Evolutionary conservation across 1,284 basidiomycete species (phyloP).

Genomic region (Inonotus obliquus): DNA sequence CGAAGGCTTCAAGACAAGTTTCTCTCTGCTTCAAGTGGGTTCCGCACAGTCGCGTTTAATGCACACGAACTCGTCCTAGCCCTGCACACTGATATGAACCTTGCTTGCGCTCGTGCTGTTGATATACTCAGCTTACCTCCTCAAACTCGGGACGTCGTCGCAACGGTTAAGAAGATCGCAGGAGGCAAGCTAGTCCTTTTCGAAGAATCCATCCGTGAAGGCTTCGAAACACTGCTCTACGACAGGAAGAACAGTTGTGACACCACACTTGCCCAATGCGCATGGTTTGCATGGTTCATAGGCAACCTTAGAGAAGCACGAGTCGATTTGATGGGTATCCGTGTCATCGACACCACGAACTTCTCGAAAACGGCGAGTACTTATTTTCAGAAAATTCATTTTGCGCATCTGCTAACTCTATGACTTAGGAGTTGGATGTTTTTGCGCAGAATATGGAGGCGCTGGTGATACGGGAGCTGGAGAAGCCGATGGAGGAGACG

Average conservation of each 20-base stretch:
- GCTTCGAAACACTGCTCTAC: neutral
- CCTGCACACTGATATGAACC: neutral
- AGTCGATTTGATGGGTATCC: neutral
- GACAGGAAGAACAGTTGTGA: neutral
- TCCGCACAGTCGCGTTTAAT: neutral
- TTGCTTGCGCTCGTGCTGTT: neutral
- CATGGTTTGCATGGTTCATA: slow-evolving; percentile 10
- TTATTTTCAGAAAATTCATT: neutral
- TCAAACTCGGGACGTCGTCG: neutral
- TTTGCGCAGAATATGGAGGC: neutral
- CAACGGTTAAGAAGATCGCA: neutral
- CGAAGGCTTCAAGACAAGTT: neutral
- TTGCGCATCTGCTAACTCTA: neutral
- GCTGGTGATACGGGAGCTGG: neutral
- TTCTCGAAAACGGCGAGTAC: neutral
- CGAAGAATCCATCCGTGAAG: neutral
- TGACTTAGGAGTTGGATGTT: slow-evolving; percentile 1
- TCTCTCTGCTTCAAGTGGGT: neutral
- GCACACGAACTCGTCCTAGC: slow-evolving; percentile 3
- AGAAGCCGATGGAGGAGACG: neutral
- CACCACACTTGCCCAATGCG: neutral
- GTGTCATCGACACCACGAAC: neutral
- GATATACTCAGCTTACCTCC: slow-evolving; percentile 8
- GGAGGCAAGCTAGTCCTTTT: neutral
- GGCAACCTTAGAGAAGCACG: neutral